Conservation (phyloP, 78 protist genomes). For the Dictyostelium brefeldianum region DNA sequence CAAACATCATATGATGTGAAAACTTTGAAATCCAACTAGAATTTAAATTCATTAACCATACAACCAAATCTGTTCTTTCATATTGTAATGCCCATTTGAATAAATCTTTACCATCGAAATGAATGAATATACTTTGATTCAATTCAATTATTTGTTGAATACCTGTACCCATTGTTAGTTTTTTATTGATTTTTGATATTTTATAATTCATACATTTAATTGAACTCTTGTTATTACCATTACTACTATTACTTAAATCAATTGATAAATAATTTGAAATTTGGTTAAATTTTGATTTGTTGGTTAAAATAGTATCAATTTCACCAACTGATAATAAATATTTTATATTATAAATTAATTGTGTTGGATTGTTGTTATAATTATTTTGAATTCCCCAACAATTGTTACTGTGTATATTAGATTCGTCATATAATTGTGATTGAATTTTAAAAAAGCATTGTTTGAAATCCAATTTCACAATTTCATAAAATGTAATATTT, state of each 20-base stretch:
- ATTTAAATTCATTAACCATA: constrained; percentile 2
- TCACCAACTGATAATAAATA: constrained; percentile 11
- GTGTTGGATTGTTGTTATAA: background rate
- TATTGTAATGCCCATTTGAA: background rate
- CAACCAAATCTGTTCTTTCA: background rate
- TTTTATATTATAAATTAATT: background rate
- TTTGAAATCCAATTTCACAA: too few species aligned
- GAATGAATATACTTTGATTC: background rate
- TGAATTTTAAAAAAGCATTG: too few species aligned
- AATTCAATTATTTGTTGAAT: background rate
- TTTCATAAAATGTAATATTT: too few species aligned
- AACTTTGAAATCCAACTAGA: background rate
- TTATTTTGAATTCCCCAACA: too few species aligned
- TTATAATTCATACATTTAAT: background rate
- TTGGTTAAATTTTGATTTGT: background rate
- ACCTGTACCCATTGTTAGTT: background rate
- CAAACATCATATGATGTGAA: background rate
- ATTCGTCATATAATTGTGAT: too few species aligned
- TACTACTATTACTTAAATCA: background rate
- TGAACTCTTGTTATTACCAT: background rate
- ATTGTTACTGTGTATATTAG: too few species aligned
- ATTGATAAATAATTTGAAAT: background rate
- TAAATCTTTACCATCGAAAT: constrained; percentile 10
- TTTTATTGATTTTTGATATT: background rate
- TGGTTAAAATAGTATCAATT: background rate